Evolutionary conservation across 129 eudicot species (phyloP).

Genomic region (Smallanthus sonchifolius): DNA sequence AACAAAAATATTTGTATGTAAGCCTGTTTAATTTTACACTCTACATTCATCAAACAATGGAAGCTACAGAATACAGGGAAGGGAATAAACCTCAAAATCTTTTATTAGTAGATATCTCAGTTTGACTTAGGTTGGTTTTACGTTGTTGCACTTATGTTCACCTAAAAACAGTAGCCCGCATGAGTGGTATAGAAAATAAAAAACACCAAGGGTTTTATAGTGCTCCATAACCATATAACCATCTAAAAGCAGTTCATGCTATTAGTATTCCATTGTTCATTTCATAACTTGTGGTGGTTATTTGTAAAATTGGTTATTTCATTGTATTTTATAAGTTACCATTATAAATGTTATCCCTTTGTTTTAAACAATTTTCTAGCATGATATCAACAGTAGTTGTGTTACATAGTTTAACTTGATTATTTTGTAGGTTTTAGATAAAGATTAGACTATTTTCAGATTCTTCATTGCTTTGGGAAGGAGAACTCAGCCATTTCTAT

Average conservation of each 20-base stretch:
- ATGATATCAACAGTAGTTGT: slow-evolving; percentile 3
- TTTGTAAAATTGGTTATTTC: not conserved
- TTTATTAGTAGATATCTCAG: not conserved
- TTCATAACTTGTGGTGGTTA: not conserved
- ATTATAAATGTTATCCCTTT: not conserved
- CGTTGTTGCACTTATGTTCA: not conserved
- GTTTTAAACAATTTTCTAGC: not conserved
- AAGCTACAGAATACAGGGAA: not conserved
- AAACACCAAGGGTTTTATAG: not conserved
- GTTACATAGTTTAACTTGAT: slow-evolving; percentile 16
- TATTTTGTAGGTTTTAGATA: slow-evolving; percentile 67
- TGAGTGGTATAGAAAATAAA: slow-evolving; percentile 1
- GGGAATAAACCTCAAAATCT: not conserved
- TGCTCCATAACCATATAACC: not conserved
- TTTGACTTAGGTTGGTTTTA: slow-evolving; percentile 1
- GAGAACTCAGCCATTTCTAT: slow-evolving; percentile 66
- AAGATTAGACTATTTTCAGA: slow-evolving; percentile 91
- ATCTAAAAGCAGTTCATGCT: not conserved
- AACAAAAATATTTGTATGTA: slow-evolving; percentile 14
- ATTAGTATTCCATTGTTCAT: slow-evolving; percentile 2
- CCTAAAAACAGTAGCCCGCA: not conserved
- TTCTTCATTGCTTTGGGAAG: slow-evolving; percentile 94
- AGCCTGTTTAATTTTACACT: not conserved
- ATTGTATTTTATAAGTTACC: not conserved
- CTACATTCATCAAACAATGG: slow-evolving; percentile 3